These are phyloP conservation scores for Vitis labrusca DNA, from an alignment of 164 flowering plant genomes.

Conservation along the genomic window DNA sequence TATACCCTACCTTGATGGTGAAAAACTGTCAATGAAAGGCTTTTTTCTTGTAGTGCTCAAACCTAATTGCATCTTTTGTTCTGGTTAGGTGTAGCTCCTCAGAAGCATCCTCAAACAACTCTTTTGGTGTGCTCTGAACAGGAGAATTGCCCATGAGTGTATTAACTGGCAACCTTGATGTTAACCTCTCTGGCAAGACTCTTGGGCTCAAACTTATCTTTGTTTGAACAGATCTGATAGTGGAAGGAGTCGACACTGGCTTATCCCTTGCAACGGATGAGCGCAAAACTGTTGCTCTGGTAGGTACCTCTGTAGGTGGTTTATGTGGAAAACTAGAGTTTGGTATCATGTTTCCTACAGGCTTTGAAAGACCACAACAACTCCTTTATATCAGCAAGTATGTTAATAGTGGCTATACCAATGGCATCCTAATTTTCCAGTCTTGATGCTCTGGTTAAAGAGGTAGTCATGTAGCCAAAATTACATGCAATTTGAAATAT, in stretches of 20 bases:
- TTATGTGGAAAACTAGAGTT: conserved; percentile 3
- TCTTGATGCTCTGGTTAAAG: too few species aligned
- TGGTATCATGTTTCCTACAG: neutral
- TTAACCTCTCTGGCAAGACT: neutral
- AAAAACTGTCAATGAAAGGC: too few species aligned
- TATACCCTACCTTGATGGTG: too few species aligned
- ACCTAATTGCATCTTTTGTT: too few species aligned
- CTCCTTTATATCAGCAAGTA: too few species aligned
- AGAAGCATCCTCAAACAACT: too few species aligned
- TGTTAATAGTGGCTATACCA: too few species aligned
- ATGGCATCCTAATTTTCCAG: too few species aligned
- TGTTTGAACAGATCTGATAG: neutral
- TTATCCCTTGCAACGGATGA: neutral
- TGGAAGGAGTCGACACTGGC: neutral
- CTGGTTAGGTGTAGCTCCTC: too few species aligned
- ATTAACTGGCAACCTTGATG: conserved; percentile 1
- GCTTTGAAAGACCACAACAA: neutral
- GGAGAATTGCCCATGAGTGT: neutral
- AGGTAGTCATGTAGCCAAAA: conserved; percentile 23
- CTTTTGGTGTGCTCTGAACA: neutral
- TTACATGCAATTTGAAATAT: conserved; percentile 17
- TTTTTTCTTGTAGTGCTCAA: too few species aligned
- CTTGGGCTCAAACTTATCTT: neutral
- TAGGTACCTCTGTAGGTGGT: neutral
- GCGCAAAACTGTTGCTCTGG: neutral